These are phyloP conservation scores for Tetracentron sinense DNA, from an alignment of 164 flowering plant species.

Conservation along the genomic window DNA sequence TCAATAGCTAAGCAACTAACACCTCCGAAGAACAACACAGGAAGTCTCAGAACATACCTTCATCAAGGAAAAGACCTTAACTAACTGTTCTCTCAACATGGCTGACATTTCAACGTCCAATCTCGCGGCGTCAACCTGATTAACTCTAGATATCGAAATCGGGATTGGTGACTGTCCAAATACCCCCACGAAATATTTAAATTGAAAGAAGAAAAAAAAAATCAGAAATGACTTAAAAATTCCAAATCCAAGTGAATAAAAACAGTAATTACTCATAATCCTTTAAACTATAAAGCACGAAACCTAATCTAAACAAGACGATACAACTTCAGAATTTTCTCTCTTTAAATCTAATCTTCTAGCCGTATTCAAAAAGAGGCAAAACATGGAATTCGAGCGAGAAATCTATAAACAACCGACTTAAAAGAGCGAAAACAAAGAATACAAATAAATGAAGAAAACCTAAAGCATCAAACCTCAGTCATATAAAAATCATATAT, in stretches of 20 bases:
- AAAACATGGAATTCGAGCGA: too few relatives aligned
- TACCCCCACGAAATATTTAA: neutral
- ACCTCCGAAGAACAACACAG: neutral
- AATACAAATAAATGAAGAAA: too few relatives aligned
- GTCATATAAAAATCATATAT: too few relatives aligned
- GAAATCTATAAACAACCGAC: too few relatives aligned
- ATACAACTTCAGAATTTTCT: too few relatives aligned
- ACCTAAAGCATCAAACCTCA: too few relatives aligned
- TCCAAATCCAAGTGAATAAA: neutral
- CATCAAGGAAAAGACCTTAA: slow-evolving; percentile 87
- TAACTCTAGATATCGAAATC: slow-evolving; percentile 80
- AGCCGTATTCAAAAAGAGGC: too few relatives aligned
- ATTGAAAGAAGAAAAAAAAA: neutral
- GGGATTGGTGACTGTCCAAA: slow-evolving; percentile 48
- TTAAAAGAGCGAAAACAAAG: too few relatives aligned
- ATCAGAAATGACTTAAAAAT: neutral
- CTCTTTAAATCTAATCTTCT: too few relatives aligned
- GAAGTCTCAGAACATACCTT: slow-evolving; percentile 50
- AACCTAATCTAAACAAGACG: too few relatives aligned
- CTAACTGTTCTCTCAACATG: slow-evolving; percentile 96
- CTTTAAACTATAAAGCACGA: too few relatives aligned
- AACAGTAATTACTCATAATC: too few relatives aligned
- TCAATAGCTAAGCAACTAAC: neutral
- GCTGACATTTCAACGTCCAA: slow-evolving; percentile 94
- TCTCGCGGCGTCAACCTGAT: slow-evolving; percentile 93